phyloP scores from a whole-genome alignment of 2,329 filamentous ascomycete species.

The Lachnellula suecica region DNA sequence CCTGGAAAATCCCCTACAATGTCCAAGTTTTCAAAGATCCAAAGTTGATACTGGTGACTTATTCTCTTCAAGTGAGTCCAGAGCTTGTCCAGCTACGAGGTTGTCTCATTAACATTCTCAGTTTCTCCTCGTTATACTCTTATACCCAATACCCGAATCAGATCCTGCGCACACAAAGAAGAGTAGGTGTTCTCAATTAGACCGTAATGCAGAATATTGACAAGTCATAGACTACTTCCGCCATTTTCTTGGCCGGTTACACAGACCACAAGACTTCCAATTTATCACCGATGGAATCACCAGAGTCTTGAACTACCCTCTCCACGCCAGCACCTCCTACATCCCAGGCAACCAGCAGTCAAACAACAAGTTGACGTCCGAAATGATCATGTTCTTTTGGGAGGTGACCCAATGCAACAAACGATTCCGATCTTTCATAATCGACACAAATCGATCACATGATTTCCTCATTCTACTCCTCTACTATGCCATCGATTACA shows the following conservation, averaged over 20 bases:
- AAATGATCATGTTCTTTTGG: conserved; percentile 98
- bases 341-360: conserved; percentile 76
- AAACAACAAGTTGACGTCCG: conserved; percentile 81
- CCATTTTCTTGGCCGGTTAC: conserved; percentile 76
- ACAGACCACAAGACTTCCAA: conserved; percentile 94
- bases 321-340: conserved; percentile 86
- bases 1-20: conserved; percentile 93
- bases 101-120: conserved; percentile 46
- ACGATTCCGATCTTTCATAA: conserved; percentile 92
- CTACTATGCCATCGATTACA: conserved; percentile 91
- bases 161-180: conserved; percentile 65
- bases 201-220: no score
- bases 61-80: conserved; percentile 62
- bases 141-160: conserved; percentile 86
- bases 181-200: no score
- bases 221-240: conserved; percentile 69
- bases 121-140: conserved; percentile 77
- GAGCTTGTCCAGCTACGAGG: no score
- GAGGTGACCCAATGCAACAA: conserved; percentile 97
- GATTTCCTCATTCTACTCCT: conserved; percentile 89
- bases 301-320: conserved; percentile 85
- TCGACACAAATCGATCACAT: conserved; percentile 89
- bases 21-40: conserved; percentile 88
- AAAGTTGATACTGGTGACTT: conserved; percentile 86
- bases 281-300: conserved; percentile 96